These are phyloP conservation scores for Saprolegnia parasitica DNA, from an alignment of 352 stramenopile genomes.

Conservation along the genomic window DNA sequence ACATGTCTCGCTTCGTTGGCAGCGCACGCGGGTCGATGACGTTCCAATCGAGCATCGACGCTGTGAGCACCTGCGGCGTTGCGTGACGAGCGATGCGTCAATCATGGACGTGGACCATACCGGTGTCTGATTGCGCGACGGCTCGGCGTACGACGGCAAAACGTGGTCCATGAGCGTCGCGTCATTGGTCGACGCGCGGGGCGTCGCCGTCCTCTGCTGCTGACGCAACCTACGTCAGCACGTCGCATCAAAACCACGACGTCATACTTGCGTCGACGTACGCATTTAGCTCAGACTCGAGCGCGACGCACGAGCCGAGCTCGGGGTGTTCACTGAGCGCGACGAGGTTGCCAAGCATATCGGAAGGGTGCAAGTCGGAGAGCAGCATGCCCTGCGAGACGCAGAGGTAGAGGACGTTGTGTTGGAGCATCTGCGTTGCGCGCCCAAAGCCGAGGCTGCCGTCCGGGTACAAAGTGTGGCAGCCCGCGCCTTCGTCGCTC, in stretches of 20 bases:
- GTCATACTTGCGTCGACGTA: not conserved
- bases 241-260: not conserved
- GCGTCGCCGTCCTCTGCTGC: not conserved
- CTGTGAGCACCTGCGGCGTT: not conserved
- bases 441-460: slow-evolving; percentile 71
- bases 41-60: slow-evolving; percentile 10
- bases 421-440: slow-evolving; percentile 64
- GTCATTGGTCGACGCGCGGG: not conserved
- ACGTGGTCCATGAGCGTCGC: slow-evolving; percentile 17
- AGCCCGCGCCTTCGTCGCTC: slow-evolving; percentile 65
- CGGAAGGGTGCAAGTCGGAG: slow-evolving; percentile 41
- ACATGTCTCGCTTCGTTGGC: not conserved
- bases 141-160: slow-evolving; percentile 16
- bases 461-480: slow-evolving; percentile 80
- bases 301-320: slow-evolving; percentile 4
- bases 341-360: slow-evolving; percentile 68
- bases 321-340: slow-evolving; percentile 30
- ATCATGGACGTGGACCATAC: not conserved
- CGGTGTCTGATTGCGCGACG: not conserved
- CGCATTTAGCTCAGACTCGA: not conserved
- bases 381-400: slow-evolving; percentile 42
- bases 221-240: not conserved
- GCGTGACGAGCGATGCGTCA: not conserved
- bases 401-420: slow-evolving; percentile 67
- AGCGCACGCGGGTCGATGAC: not conserved